These are phyloP conservation scores for Coemansia sp. DNA, from an alignment of 192 early-diverging fungal species.

Conservation along the genomic window DNA sequence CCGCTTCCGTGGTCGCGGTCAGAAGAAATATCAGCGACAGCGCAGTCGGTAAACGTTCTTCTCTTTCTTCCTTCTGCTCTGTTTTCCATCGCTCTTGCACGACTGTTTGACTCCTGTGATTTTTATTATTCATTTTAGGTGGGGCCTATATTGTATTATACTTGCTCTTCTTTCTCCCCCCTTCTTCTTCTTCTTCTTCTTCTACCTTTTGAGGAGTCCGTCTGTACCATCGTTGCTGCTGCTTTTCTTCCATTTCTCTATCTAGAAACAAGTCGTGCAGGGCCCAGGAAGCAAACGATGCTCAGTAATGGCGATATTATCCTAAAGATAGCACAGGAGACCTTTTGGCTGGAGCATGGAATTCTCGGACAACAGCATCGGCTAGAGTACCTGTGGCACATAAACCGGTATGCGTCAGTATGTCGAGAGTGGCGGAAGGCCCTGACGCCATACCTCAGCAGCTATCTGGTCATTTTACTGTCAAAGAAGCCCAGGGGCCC, in stretches of 20 bases:
- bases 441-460: conserved; percentile 19
- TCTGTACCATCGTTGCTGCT: background rate
- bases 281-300: background rate
- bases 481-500: conserved; percentile 10
- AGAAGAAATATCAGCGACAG: background rate
- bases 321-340: conserved; percentile 22
- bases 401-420: conserved; percentile 15
- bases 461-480: conserved; percentile 21
- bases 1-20: background rate
- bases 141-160: no score
- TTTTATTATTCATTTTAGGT: background rate
- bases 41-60: background rate
- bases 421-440: conserved; percentile 25
- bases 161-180: background rate
- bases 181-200: background rate
- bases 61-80: background rate
- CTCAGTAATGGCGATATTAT: conserved; percentile 23
- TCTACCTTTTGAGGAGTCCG: background rate
- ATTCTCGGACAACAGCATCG: conserved; percentile 19
- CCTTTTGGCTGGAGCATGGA: conserved; percentile 23
- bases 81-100: background rate
- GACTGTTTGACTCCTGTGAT: background rate
- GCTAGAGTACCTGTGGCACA: conserved; percentile 25
- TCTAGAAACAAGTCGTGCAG: background rate
- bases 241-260: background rate